Conservation (phyloP, 805 yeast species). For the Novakomyces olei region DNA sequence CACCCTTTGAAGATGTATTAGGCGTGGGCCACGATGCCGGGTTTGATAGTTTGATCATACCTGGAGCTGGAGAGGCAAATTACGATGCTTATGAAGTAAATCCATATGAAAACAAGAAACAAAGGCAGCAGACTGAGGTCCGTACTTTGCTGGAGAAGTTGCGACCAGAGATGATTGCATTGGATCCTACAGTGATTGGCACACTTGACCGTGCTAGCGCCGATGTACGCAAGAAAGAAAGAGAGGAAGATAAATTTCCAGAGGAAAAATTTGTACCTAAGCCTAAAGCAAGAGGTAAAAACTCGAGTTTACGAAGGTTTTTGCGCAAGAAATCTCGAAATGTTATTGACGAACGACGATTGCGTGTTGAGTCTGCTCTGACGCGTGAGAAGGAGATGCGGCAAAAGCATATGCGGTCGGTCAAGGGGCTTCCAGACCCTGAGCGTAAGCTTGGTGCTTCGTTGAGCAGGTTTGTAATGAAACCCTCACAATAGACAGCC, state of each 20-base stretch:
- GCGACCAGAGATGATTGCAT: slow-evolving; percentile 74
- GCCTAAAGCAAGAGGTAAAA: slow-evolving; percentile 55
- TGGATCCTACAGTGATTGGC: slow-evolving; percentile 79
- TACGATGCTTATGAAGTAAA: slow-evolving; percentile 82
- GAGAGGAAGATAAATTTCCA: slow-evolving; percentile 18
- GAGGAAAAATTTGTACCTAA: slow-evolving; percentile 34
- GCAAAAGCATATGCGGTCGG: slow-evolving; percentile 25
- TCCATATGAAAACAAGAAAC: slow-evolving; percentile 78
- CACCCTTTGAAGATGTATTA: slow-evolving; percentile 90
- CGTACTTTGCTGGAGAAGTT: slow-evolving; percentile 65
- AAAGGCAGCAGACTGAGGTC: slow-evolving; percentile 85
- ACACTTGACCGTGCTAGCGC: slow-evolving; percentile 46
- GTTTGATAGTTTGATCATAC: slow-evolving; percentile 64
- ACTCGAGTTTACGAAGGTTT: slow-evolving; percentile 61
- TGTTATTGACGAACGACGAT: slow-evolving; percentile 64
- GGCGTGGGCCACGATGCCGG: slow-evolving; percentile 71
- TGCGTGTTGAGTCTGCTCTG: slow-evolving; percentile 53
- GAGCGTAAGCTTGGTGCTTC: slow-evolving; percentile 9
- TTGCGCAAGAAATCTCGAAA: slow-evolving; percentile 66
- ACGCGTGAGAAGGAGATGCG: slow-evolving; percentile 52
- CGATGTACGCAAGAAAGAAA: slow-evolving; percentile 29
- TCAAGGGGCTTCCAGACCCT: slow-evolving; percentile 17
- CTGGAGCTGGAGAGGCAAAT: slow-evolving; percentile 97
- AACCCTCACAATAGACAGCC: too few species aligned
- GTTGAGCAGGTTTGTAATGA: slow-evolving; percentile 7